phyloP scores from a whole-genome alignment of 495 filamentous ascomycete species.

The Penicillium paxilli region DNA sequence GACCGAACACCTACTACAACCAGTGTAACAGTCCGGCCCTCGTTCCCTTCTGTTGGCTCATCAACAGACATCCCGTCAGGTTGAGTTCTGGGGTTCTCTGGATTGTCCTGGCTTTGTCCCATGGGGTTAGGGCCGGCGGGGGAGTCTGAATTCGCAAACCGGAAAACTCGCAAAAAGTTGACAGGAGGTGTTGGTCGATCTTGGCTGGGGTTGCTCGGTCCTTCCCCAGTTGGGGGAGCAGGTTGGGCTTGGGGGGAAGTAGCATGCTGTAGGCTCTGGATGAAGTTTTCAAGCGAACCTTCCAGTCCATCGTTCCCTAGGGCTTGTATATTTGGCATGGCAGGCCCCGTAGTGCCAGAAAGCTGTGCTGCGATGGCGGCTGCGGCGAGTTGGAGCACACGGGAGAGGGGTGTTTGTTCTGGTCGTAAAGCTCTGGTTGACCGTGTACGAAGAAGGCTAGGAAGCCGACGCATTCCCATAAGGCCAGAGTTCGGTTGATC shows the following conservation, averaged over 20 bases:
- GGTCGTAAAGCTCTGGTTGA: constrained; percentile 50
- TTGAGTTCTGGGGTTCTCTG: constrained; percentile 13
- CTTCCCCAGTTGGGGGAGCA: constrained; percentile 26
- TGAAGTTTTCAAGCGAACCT: constrained; percentile 57
- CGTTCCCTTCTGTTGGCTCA: constrained; percentile 46
- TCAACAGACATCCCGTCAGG: constrained; percentile 41
- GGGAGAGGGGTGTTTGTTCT: constrained; percentile 58
- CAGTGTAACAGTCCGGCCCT: constrained; percentile 65
- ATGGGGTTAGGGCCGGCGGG: constrained; percentile 17
- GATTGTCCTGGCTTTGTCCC: constrained; percentile 17
- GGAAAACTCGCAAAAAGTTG: constrained; percentile 62
- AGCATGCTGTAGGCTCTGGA: constrained; percentile 56
- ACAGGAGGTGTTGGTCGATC: constrained; percentile 47
- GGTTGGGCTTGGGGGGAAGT: constrained; percentile 46
- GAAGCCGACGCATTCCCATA: constrained; percentile 38
- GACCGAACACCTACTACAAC: constrained; percentile 75
- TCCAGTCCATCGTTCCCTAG: constrained; percentile 57
- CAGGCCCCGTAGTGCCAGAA: constrained; percentile 54
- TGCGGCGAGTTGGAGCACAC: constrained; percentile 59
- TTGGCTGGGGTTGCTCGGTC: constrained; percentile 23
- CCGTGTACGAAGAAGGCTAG: constrained; percentile 46
- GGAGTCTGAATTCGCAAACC: constrained; percentile 54
- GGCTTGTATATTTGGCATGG: constrained; percentile 57
- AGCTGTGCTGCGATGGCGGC: constrained; percentile 61
- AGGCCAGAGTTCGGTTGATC: constrained; percentile 24